Evolutionary conservation across 352 stramenopile species (phyloP).

Genomic region (Pythium biforme): DNA sequence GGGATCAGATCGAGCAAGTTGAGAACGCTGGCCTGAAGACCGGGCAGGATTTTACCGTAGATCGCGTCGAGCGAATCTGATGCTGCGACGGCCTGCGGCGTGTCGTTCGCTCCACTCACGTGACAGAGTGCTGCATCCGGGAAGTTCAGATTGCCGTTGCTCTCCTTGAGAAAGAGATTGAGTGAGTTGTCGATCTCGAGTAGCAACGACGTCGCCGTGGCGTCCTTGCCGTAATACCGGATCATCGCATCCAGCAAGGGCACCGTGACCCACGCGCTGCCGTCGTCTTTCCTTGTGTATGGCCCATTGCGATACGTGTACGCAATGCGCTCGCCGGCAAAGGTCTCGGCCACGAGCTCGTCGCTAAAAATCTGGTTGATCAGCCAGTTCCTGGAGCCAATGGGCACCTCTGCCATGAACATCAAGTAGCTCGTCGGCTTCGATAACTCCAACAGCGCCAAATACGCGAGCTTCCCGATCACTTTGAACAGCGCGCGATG

Average conservation of each 20-base stretch:
- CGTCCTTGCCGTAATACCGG: conserved; percentile 22
- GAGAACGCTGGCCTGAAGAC: conserved; percentile 24
- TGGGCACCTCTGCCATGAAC: conserved; percentile 41
- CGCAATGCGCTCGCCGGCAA: conserved; percentile 29
- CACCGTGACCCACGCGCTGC: conserved; percentile 40
- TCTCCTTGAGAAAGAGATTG: conserved; percentile 29
- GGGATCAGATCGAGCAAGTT: conserved; percentile 33
- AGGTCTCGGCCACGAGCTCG: conserved; percentile 33
- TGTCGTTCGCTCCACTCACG: conserved; percentile 25
- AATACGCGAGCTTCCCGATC: conserved; percentile 35
- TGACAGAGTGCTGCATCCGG: conserved; percentile 36
- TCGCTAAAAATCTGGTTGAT: conserved; percentile 33
- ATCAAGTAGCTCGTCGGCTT: conserved; percentile 45
- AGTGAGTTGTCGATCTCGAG: conserved; percentile 37
- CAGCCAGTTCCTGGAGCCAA: conserved; percentile 36
- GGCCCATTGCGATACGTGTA: conserved; percentile 36
- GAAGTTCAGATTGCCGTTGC: conserved; percentile 39
- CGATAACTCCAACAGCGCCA: conserved; percentile 36
- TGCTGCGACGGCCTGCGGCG: conserved; percentile 5
- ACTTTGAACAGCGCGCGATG: conserved; percentile 49
- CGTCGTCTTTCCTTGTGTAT: conserved; percentile 41
- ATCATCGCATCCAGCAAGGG: conserved; percentile 38
- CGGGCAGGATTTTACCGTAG: conserved; percentile 39
- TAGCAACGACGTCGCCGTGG: conserved; percentile 21
- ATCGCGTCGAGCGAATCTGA: conserved; percentile 33